Conservation (phyloP, 179 eudicot species). For the Spinacia oleracea region DNA sequence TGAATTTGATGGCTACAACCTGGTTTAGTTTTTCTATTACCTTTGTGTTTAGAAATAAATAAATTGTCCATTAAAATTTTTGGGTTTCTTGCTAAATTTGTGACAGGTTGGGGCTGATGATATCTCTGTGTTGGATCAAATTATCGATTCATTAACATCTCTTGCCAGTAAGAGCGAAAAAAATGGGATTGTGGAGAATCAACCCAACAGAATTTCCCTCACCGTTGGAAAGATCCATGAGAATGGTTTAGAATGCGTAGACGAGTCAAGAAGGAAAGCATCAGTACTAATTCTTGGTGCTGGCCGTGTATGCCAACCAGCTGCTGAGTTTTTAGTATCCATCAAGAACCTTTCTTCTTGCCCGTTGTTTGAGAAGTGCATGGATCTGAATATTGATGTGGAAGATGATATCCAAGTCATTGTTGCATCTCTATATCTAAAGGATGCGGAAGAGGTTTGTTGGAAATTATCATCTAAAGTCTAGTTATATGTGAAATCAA, state of each 20-base stretch:
- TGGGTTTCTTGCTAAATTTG: neutral
- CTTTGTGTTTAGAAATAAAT: neutral
- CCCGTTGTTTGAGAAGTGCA: conserved; percentile 45
- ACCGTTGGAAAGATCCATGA: conserved; percentile 56
- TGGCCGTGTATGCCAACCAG: conserved; percentile 96
- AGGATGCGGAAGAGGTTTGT: conserved; percentile 89
- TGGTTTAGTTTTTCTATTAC: neutral
- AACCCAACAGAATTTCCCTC: conserved; percentile 49
- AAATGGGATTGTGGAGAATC: conserved; percentile 36
- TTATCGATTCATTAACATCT: conserved; percentile 64
- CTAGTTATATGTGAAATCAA: neutral
- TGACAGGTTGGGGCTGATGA: conserved; percentile 86
- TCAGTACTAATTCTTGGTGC: conserved; percentile 86
- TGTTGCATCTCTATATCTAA: conserved; percentile 84
- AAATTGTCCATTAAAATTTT: neutral
- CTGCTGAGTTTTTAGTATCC: conserved; percentile 78
- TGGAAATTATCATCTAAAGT: neutral
- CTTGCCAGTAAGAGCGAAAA: conserved; percentile 52
- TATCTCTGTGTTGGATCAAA: conserved; percentile 55
- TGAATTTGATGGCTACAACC: neutral
- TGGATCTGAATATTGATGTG: conserved; percentile 45
- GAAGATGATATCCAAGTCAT: conserved; percentile 62
- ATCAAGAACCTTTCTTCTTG: conserved; percentile 49
- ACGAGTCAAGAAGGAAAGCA: conserved; percentile 40
- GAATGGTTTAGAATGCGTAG: conserved; percentile 31